Conservation (phyloP, 495 filamentous ascomycete species). For the Penicillium soppii region DNA sequence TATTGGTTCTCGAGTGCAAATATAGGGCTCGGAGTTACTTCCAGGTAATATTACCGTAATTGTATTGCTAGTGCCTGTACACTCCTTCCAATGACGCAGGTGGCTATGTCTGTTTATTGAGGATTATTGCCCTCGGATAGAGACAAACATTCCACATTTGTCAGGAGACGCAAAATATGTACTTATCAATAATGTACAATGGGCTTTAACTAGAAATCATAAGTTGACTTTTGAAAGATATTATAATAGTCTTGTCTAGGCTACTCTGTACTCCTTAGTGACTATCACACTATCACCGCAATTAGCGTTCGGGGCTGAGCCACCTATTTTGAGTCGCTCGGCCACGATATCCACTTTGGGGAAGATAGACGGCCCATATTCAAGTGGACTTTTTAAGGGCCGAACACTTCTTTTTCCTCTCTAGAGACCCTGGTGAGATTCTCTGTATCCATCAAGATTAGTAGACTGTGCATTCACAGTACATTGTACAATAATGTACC, state of each 20-base stretch:
- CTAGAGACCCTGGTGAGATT: not conserved
- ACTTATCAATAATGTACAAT: not conserved
- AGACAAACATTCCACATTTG: conserved; percentile 12
- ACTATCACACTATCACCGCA: not conserved
- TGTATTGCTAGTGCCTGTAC: conserved; percentile 1
- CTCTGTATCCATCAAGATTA: not conserved
- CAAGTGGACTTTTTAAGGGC: not conserved
- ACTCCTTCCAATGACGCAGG: conserved; percentile 15
- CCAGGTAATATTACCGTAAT: not conserved
- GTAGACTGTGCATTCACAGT: not conserved
- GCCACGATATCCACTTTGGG: not conserved
- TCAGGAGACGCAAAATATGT: not conserved
- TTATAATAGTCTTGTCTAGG: no score
- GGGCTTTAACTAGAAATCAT: not conserved
- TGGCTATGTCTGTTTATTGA: conserved; percentile 18
- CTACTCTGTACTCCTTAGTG: not conserved
- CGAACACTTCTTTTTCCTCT: not conserved
- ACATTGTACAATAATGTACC: not conserved
- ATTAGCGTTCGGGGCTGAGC: not conserved
- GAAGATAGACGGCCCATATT: not conserved
- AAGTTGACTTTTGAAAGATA: not conserved
- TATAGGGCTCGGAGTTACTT: conserved; percentile 3
- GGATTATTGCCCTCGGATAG: not conserved
- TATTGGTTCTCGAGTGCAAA: not conserved
- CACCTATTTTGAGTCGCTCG: not conserved